phyloP scores from a whole-genome alignment of 768 basidiomycete genomes.

The Gautieria morchelliformis region DNA sequence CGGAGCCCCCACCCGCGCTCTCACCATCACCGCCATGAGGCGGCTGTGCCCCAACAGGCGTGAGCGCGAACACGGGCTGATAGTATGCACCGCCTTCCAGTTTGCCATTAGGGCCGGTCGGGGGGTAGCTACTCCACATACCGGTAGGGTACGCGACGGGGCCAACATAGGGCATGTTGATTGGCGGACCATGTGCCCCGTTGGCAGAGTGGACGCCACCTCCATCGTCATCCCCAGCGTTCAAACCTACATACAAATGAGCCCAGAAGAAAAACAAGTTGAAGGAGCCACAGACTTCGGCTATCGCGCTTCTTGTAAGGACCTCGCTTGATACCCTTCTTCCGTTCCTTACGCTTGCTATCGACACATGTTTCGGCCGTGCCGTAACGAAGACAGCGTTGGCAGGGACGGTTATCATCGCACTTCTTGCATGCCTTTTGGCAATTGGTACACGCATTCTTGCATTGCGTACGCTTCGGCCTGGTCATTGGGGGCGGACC shows the following conservation, averaged over 20 bases:
- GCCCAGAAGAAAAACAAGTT: background rate
- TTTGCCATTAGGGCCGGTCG: slow-evolving; percentile 24
- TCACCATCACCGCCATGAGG: slow-evolving; percentile 31
- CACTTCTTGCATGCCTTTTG: slow-evolving; percentile 91
- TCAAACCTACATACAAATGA: background rate
- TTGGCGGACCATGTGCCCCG: slow-evolving; percentile 28
- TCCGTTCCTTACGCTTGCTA: slow-evolving; percentile 87
- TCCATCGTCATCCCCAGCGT: background rate
- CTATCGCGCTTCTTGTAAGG: slow-evolving; percentile 95
- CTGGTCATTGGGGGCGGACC: slow-evolving; percentile 22
- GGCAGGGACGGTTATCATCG: slow-evolving; percentile 85
- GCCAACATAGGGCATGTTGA: slow-evolving; percentile 42
- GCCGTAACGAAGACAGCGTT: slow-evolving; percentile 88
- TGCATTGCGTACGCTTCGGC: slow-evolving; percentile 79
- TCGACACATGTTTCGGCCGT: slow-evolving; percentile 80
- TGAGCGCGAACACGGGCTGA: slow-evolving; percentile 33
- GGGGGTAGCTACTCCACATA: slow-evolving; percentile 48
- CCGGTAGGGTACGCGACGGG: slow-evolving; percentile 43
- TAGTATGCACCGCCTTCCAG: slow-evolving; percentile 35
- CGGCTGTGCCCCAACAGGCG: slow-evolving; percentile 27
- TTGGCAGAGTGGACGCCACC: background rate
- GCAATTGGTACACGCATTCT: slow-evolving; percentile 86
- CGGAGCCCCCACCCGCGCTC: slow-evolving; percentile 28
- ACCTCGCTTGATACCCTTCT: slow-evolving; percentile 77
- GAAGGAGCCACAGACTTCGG: slow-evolving; percentile 49